Evolutionary conservation across 768 basidiomycete species (phyloP), one percentile per base, ranked within the genome.

Genomic region (Rhodotorula toruloides): DNA sequence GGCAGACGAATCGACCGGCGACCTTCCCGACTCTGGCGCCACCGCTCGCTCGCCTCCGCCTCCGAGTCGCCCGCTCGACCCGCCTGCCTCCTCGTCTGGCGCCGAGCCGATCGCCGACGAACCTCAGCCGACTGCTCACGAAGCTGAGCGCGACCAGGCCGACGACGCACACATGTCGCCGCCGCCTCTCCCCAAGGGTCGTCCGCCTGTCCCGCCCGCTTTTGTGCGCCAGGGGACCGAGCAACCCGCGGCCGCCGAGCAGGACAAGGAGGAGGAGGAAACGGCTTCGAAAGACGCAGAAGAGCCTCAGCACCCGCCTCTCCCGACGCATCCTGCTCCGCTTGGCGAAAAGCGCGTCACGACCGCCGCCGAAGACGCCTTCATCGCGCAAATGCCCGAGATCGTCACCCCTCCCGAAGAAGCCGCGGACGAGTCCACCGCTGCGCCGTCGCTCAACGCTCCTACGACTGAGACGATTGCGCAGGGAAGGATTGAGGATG

Each of bases 331-430:
- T 46, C 66, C 61, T 0, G 50, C 66, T 3, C 44, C 37, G 2
- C 44, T 16, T 4, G 31, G 36, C 19, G 40, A 54, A 27, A 37
- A 53, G 3, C 34, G 37, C 49, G 60, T 67, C 3, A 62, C 56
- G 36, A 67, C 66, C 13, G 37, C 61, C n/a, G 56, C 61, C 27
- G 66, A 67, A 29, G 56, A 53, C 37, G 22, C 39, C 14, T 43
- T 58, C 44, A 62, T 67, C 27, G 42, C 31, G 34, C 37, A 53
- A 31, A 50, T 58, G 46, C 44, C 52, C 12, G 66, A 67, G 37
- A 53, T 67, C 21, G 56, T 67, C 32, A 54, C 61, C 10, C 66
- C 66, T 21, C 54, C 66, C 25, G 60, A 62, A 32, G 66, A 67
- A 32, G 66, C 56, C 17, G 52, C 50, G 40, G 66, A 67, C 40